Base-by-base conservation (phyloP, 257 asterid genomes). In the Lycium ferocissimum region DNA sequence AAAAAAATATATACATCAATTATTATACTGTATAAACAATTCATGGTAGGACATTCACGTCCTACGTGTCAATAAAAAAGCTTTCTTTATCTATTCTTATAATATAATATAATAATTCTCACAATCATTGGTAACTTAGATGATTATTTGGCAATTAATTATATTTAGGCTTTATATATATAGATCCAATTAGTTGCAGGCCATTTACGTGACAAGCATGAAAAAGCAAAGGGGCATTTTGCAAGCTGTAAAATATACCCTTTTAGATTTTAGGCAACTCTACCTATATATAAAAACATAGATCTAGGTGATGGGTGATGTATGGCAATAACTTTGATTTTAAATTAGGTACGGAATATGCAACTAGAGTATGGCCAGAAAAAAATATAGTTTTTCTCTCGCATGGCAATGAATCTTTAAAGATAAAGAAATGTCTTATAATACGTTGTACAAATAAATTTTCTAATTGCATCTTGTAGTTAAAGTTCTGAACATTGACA, bases 151-250 rank as follows among this genome's bases (percentile, higher is more conserved):
- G 3, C 10, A 51, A 22, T 26, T 26, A 26, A 76, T 51, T 49
- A 26, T 22, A 20, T 6, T 49, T 49, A 51, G 62, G 43, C 22
- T 49, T 67, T 58, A 56, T 56, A 56, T 14, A 37, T 14, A 67
- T 67, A 67, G 22, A 14, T 69, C 76, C 6, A 69, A 69, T 59
- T 59, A 18, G 51, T 38, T 69, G 51, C 51, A 37, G 76, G 20
- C 51, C 47, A 35, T 69, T 69, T 69, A 69, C 76, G 76, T 69
- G 76, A 69, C 51, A 15, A 69, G 51, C 76, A 37, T 37, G 76
- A 69, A 69, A 33, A 69, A 37, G 82, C 63, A 51, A 76, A 51
- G 82, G 69, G 82, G 51, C 7, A 13, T 20, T 7, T 49, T 51
- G 26, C 82, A 14, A 76, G 82, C 47, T 76, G 63, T 76, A 51